Evolutionary conservation across 2,329 filamentous ascomycete species (phyloP).

Genomic region (Mycocentrospora acerina): DNA sequence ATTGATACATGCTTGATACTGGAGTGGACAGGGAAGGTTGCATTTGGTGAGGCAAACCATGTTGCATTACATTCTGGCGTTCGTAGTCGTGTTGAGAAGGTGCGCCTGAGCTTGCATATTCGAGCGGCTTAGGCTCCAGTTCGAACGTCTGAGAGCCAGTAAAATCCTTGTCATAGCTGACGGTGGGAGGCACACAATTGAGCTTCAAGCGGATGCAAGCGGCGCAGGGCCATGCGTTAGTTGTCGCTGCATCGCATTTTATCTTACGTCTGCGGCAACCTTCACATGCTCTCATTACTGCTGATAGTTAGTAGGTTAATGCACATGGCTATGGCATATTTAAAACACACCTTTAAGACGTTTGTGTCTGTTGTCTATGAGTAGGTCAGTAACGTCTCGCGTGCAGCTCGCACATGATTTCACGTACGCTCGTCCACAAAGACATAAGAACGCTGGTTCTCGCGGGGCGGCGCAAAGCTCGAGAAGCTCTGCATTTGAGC

Average conservation of each 20-base stretch:
- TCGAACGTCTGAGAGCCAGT: constrained; percentile 45
- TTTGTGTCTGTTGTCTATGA: constrained; percentile 82
- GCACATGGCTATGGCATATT: background rate
- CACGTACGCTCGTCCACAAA: constrained; percentile 80
- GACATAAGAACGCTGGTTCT: constrained; percentile 84
- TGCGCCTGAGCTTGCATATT: constrained; percentile 42
- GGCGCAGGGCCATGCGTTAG: constrained; percentile 96
- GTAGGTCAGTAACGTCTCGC: too few relatives aligned
- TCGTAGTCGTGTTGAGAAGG: constrained; percentile 46
- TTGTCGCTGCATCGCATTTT: constrained; percentile 95
- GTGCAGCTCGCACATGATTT: too few relatives aligned
- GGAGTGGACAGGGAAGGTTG: constrained; percentile 23
- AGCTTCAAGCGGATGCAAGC: constrained; percentile 90
- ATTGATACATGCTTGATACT: constrained; percentile 40
- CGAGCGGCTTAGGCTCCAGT: constrained; percentile 41
- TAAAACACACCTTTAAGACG: constrained; percentile 75
- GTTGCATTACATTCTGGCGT: constrained; percentile 33
- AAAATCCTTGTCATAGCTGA: constrained; percentile 68
- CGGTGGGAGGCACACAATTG: constrained; percentile 86
- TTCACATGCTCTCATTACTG: constrained; percentile 96
- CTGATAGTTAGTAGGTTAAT: constrained; percentile 22
- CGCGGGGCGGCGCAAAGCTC: constrained; percentile 71
- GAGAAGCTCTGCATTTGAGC: constrained; percentile 70
- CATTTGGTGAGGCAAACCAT: constrained; percentile 33
- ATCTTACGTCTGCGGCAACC: constrained; percentile 95